Evolutionary conservation across 352 stramenopile species (phyloP), one percentile per base, ranked within the genome.

Genomic region (Phytopythium mirpurense): DNA sequence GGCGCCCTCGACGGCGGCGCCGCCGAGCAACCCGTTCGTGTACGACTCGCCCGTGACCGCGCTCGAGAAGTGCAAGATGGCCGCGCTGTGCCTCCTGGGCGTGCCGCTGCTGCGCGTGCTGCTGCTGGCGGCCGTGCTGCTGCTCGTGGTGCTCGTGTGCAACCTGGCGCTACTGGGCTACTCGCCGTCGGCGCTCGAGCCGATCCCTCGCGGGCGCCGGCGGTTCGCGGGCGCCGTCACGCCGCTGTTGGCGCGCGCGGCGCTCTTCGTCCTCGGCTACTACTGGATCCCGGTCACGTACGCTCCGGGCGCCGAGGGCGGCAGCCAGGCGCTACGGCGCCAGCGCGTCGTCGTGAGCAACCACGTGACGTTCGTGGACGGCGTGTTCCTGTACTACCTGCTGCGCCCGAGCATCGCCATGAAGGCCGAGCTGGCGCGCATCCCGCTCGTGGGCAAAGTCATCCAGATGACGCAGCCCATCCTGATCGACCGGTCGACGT

Each of bases 341-440:
- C 56, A 66, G 14, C 69, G 74, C 19, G 68, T 89, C 15, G 68
- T 89, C 42, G 67, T 89, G 51, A 78, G 69, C 63, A 89, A 89
- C 70, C 78, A 89, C 60, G 63, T 86, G 48, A 66, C 68, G 18
- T 89, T 89, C 57, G 67, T 89, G 32, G 78, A 89, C 54, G 78
- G 78, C 0, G 53, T 81, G 19, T 89, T 80, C 70, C 65, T 83
- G 35, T 72, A 74, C 47, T 74, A 68, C 40, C 62, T 79, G 51
- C 41, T 85, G 7, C 62, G 59, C n/a, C 62, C 76, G 26, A 86
- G 74, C 50, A 84, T 90, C 58, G 78, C 78, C 37, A 86, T 90
- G 72, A 86, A 86, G 61, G 78, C 74, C 36, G 78, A 90, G 27
- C 62, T 90, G 35, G 74, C 52, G 16, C 61, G 70, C 35, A 62